These are phyloP conservation scores for Quercus cerris DNA, from an alignment of 306 rosid species.

Conservation along the genomic window DNA sequence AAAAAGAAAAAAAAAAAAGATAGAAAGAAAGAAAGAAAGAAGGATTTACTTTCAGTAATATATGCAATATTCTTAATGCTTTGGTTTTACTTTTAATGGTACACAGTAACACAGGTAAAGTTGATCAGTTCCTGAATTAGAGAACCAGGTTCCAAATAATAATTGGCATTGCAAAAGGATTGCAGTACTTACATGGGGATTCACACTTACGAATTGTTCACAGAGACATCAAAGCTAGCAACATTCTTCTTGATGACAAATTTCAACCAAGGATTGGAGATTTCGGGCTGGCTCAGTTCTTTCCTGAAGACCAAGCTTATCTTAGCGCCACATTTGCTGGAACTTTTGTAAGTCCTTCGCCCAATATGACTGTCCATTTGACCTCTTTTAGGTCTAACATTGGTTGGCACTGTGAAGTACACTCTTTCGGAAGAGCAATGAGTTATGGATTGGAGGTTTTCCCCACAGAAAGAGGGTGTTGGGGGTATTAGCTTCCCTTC, in stretches of 20 bases:
- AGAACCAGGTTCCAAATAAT: slow-evolving; percentile 70
- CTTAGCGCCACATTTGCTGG: slow-evolving; percentile 90
- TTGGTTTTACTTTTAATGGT: not conserved
- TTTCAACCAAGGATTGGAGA: slow-evolving; percentile 88
- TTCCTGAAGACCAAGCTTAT: slow-evolving; percentile 91
- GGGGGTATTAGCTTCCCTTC: too few relatives aligned
- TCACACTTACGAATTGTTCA: slow-evolving; percentile 85
- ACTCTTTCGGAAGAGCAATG: too few relatives aligned
- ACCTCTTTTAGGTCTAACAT: not conserved
- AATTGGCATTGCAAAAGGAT: slow-evolving; percentile 76
- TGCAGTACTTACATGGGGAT: slow-evolving; percentile 91
- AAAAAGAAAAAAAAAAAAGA: not conserved
- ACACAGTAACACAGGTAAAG: slow-evolving; percentile 37
- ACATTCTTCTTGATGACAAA: slow-evolving; percentile 86
- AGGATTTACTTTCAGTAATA: not conserved
- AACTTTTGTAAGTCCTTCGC: slow-evolving; percentile 61
- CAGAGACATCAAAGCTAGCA: slow-evolving; percentile 92
- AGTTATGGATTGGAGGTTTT: too few relatives aligned
- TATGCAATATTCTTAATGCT: not conserved
- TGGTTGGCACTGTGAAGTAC: not conserved
- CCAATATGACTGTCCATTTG: not conserved
- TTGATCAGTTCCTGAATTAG: slow-evolving; percentile 62
- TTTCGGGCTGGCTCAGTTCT: slow-evolving; percentile 89
- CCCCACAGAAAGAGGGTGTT: too few relatives aligned
- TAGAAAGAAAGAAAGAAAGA: not conserved